phyloP scores from a whole-genome alignment of 129 eudicot species.

The Tanacetum coccineum region DNA sequence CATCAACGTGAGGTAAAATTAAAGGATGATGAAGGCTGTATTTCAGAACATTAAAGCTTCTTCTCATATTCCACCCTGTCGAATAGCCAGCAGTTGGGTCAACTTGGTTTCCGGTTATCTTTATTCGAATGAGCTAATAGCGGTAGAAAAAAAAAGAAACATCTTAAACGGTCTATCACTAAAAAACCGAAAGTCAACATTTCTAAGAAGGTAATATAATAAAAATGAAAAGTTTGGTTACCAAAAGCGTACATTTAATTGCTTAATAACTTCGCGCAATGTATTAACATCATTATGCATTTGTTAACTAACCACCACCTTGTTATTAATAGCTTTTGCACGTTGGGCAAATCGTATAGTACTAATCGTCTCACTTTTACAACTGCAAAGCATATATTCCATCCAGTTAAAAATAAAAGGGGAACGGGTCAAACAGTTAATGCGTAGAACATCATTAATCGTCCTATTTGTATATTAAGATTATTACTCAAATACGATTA shows the following conservation, averaged over 20 bases:
- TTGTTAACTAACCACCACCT: conserved; percentile 81
- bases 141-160: neutral
- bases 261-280: conserved; percentile 77
- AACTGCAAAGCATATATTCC: conserved; percentile 46
- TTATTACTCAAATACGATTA: neutral
- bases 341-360: conserved; percentile 95
- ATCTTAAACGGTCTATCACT: no score
- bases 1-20: conserved; percentile 60
- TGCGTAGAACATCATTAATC: no score
- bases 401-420: neutral
- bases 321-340: conserved; percentile 92
- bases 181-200: no score
- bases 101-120: conserved; percentile 48
- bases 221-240: neutral
- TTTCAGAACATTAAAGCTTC: conserved; percentile 75
- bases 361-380: conserved; percentile 85
- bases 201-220: neutral
- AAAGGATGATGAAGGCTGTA: conserved; percentile 79
- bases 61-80: conserved; percentile 77
- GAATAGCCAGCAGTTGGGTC: conserved; percentile 53
- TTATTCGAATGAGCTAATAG: conserved; percentile 50
- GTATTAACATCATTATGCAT: conserved; percentile 87
- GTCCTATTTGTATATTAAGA: no score
- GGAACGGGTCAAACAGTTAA: no score
- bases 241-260: conserved; percentile 47